Base-by-base conservation (phyloP, 2,329 filamentous ascomycete genomes). In the Colletotrichum sp. region DNA sequence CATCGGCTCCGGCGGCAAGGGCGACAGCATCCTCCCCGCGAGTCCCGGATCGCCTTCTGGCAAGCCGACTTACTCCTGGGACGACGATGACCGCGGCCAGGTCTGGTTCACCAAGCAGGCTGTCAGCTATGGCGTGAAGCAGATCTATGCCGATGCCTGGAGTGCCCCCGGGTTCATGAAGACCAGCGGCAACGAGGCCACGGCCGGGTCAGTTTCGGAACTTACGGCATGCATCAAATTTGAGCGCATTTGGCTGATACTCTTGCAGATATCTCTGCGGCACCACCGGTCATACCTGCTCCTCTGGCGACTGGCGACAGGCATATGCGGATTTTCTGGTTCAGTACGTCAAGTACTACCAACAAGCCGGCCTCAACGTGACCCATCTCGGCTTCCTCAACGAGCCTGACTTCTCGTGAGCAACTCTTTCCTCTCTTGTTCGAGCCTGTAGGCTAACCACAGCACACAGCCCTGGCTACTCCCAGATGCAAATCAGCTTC, bases 81-180 rank as follows among this genome's bases (percentile, higher is more conserved):
- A 89, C 75, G 82, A 82, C 10, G 85, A 88, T 66, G 87, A 90
- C 70, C 81, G 82, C 15, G 87, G 88, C 8, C 90, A 91, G 82
- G 80, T 91, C 16, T 90, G 85, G 81, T 83, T 91, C 52, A 86
- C 86, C 9, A 84, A 91, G 80, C 83, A 89, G 79, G 89, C 89
- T 2, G 79, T 83, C 48, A 76, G 66, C 43, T 85, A 86, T 56
- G 84, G 84, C 2, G 83, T 86, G 22, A 81, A 80, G 71, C 82
- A 80, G 1, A 83, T 87, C 22, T 86, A 87, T 39, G 85, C 84
- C 5, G 84, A 89, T 78, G 87, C 87, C 2, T 88, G 87, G 87
- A 85, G 83, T 71, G 86, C 87, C 0, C 87, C 87, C 1, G 86
- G 86, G 0, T 88, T 85, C 78, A 88, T 89, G 87, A 88, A 88